Base-by-base conservation (phyloP, 2,329 filamentous ascomycete species). In the Xylariaceae sp. region DNA sequence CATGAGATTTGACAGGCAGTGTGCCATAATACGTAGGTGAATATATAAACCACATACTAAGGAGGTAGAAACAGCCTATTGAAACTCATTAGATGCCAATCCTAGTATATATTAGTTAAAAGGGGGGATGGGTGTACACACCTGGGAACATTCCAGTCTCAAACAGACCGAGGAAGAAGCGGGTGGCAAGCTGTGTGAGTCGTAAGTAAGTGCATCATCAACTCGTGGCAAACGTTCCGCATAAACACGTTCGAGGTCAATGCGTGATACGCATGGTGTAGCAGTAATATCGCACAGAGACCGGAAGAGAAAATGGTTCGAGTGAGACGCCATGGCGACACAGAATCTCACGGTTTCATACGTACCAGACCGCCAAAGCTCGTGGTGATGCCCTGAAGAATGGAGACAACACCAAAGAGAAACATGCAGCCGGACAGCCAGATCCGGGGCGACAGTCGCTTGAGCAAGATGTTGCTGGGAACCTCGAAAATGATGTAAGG, bases 131-230 rank as follows among this genome's bases (percentile, higher is more conserved):
- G 1, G n/a, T 53, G 18, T 35, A 53, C 61, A 56, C 58, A 69
- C 68, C 68, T 56, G 68, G 68, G 39, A 71, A 71, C 67, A 92
- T 90, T 73, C 87, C 88, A 4, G 86, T 84, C 75, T 91, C 87
- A 61, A 87, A 88, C 0, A 90, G 54, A 7, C 92, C 92, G 0
- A 97, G 81, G 73, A 97, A 93, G 78, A 96, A 96, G 39, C 90
- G 84, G 2, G 89, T 91, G 0, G 86, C 81, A 53, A 96, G 80
- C 62, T 64, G 30, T 17, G 17, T 37, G 35, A 34, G 23, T 45
- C 23, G 42, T 45, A 56, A 10, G 57, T 64, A 37, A 62, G 60
- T 44, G 45, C n/a, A 35, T 2, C 4, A 9, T 57, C 45, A 11
- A 35, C n/a, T 17, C n/a, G 37, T 13, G 37, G 37, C 11, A 42